Evolutionary conservation across 2,329 filamentous ascomycete genomes (phyloP), one percentile per base, ranked within the genome.

Genomic region (Aspergillus sp.): DNA sequence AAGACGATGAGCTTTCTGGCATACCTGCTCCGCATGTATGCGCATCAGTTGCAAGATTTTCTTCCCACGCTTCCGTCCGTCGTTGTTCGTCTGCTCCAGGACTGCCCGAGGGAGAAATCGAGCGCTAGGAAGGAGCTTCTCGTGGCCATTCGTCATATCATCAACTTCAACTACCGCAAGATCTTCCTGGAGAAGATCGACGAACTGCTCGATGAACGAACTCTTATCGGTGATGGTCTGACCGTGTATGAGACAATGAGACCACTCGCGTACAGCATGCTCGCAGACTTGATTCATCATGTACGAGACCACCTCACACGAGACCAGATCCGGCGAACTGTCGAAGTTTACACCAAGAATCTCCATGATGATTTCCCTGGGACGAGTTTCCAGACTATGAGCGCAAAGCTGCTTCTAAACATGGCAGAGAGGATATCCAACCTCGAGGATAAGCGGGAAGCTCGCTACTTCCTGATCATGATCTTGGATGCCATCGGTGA

Each of bases 351-450:
- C 67, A 97, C 94, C 1, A 88, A 85, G 61, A 97, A 97, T 59
- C 73, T 98, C 26, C 89, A 95, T 61, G 93, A 97, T 65, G 88
- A 88, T 53, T 95, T 95, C 52, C 94, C 93, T 0, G 94, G 94
- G 6, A 97, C 94, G 0, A 98, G 91, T 67, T 98, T 98, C 63
- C 94, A 98, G 67, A 98, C 93, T 0, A 99, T 99, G 93, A 97
- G 93, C 58, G 94, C 93, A 0, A 98, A 97, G 67, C 75, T 99
- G 2, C 74, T 99, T 1, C 75, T 98, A 8, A 99, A 98, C 65
- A 94, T 99, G 88, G 93, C 91, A 0, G 94, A 98, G 60, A 94
- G 88, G 64, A 99, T 98, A 61, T 88, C 90, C 1, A 94, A 91
- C 66, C 79, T 98, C 57, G 85, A 86, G 19, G 88, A 95, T 63